These are phyloP conservation scores for Sporothrix phasma DNA, from an alignment of 2,329 filamentous ascomycete genomes.

Conservation along the genomic window DNA sequence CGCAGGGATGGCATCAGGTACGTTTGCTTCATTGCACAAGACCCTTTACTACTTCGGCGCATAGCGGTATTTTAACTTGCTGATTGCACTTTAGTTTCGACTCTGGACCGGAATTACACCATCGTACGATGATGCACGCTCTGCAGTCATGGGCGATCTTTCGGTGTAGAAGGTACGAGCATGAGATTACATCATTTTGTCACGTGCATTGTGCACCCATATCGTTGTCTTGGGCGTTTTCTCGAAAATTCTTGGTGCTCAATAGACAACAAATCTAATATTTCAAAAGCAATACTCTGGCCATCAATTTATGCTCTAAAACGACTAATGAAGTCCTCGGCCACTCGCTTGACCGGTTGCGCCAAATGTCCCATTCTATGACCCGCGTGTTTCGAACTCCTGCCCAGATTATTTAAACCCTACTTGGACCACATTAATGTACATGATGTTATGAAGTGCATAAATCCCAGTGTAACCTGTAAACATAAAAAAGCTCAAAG, in stretches of 20 bases:
- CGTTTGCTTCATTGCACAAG: conserved; percentile 25
- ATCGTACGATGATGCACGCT: conserved; percentile 58
- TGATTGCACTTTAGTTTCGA: conserved; percentile 51
- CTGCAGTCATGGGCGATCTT: conserved; percentile 40
- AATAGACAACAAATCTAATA: no score
- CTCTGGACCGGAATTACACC: conserved; percentile 77
- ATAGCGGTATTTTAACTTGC: neutral
- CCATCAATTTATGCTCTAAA: no score
- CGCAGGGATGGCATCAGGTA: conserved; percentile 83
- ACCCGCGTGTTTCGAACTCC: neutral
- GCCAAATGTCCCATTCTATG: neutral
- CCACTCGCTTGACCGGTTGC: neutral
- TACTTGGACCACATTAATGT: neutral
- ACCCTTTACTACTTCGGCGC: neutral
- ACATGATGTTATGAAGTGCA: neutral
- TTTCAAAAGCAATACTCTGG: no score
- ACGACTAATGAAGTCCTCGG: no score
- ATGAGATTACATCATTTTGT: no score
- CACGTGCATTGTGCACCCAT: no score
- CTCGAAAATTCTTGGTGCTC: no score
- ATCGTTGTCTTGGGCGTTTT: no score
- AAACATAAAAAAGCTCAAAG: neutral
- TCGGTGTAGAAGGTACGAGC: neutral
- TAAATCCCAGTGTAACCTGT: neutral
- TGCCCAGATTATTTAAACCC: neutral